Percentiles rank a stretch among this genome's conserved stretches.
Evolutionary conservation across 805 yeast species (phyloP).

Genomic region (Yamadazyma sp.): DNA sequence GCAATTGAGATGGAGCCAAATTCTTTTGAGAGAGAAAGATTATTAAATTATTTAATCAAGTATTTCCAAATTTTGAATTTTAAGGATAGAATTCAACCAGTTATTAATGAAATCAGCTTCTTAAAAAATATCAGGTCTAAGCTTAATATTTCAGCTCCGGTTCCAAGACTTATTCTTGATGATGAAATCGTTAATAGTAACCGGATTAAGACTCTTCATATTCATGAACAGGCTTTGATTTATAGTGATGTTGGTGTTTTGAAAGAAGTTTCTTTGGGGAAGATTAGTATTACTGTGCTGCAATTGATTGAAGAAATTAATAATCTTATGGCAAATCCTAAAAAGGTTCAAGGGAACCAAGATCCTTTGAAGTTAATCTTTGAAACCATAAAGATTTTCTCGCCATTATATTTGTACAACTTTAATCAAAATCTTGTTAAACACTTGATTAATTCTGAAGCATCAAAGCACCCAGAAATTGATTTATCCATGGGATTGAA

Average conservation of each 20-base stretch:
- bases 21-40: conserved; percentile 13
- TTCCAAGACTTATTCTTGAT: background rate
- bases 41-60: conserved; percentile 12
- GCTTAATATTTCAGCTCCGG: background rate
- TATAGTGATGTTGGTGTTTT: conserved; percentile 14
- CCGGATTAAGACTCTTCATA: background rate
- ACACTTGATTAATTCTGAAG: background rate
- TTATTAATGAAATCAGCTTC: background rate
- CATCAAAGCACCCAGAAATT: conserved; percentile 15
- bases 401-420: conserved; percentile 6
- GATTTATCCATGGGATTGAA: conserved; percentile 13
- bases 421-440: background rate
- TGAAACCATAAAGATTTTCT: conserved; percentile 4
- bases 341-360: too few relatives aligned
- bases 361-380: conserved; percentile 5
- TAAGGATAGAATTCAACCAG: background rate
- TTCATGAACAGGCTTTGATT: conserved; percentile 21
- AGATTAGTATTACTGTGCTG: conserved; percentile 12
- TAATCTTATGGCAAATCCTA: too few relatives aligned
- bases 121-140: background rate
- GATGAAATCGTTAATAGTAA: background rate
- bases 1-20: conserved; percentile 21
- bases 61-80: conserved; percentile 13
- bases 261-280: conserved; percentile 18
- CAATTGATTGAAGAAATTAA: background rate